Evolutionary conservation across 1,284 basidiomycete genomes (phyloP).

Genomic region (Coniferiporia weirii): DNA sequence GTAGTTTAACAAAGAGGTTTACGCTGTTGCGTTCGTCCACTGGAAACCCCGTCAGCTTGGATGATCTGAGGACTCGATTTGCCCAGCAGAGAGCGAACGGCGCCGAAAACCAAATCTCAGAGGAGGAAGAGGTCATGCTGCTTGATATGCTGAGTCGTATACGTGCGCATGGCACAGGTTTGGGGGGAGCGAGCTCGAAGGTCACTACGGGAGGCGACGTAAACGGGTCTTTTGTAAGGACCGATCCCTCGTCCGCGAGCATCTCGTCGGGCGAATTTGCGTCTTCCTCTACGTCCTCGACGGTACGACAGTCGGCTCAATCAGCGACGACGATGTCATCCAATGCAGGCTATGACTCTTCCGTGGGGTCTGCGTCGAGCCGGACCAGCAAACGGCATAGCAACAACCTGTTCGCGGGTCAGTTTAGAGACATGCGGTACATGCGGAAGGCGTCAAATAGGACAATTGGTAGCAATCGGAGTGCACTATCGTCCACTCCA

Average conservation of each 20-base stretch:
- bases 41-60: constrained; percentile 57
- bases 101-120: constrained; percentile 58
- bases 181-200: not conserved
- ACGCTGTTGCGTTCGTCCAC: constrained; percentile 65
- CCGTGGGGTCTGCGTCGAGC: constrained; percentile 17
- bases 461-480: constrained; percentile 41
- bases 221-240: not conserved
- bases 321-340: constrained; percentile 14
- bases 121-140: constrained; percentile 80
- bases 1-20: constrained; percentile 73
- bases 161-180: constrained; percentile 35
- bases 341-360: constrained; percentile 5
- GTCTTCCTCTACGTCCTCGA: constrained; percentile 10
- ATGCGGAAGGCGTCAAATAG: constrained; percentile 46
- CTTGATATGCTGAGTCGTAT: constrained; percentile 63
- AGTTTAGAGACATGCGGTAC: constrained; percentile 67
- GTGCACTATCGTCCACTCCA: constrained; percentile 44
- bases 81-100: constrained; percentile 71
- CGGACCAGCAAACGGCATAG: constrained; percentile 62
- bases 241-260: constrained; percentile 8
- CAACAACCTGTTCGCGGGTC: constrained; percentile 76
- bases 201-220: constrained; percentile 1
- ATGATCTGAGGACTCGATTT: constrained; percentile 58
- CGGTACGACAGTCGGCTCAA: constrained; percentile 15
- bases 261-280: constrained; percentile 6